Conservation (phyloP, 306 rosid species). For the Astragalus glycyphyllos region DNA sequence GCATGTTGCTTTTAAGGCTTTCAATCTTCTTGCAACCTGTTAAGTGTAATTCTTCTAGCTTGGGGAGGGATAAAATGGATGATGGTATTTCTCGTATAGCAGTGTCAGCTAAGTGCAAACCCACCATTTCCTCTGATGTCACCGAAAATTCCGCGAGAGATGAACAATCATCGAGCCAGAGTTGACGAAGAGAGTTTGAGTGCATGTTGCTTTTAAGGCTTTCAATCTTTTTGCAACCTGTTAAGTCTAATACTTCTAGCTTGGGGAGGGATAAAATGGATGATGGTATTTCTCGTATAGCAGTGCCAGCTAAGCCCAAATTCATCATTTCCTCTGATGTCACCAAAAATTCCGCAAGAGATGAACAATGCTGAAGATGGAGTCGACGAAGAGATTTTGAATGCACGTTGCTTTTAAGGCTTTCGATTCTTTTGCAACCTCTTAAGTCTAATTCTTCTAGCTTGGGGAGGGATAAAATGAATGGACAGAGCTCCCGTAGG, state of each 20-base stretch:
- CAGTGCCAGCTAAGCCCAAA: background rate
- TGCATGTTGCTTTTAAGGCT: background rate
- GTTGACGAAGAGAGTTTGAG: background rate
- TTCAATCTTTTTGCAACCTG: background rate
- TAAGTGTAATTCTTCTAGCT: background rate
- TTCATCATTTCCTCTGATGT: background rate
- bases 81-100: background rate
- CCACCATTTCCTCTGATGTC: background rate
- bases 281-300: background rate
- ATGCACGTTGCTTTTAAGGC: background rate
- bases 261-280: background rate
- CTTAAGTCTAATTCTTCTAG: background rate
- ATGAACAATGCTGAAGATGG: background rate
- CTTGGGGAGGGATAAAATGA: background rate
- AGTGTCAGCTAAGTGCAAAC: background rate
- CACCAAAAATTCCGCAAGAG: conserved; percentile 16
- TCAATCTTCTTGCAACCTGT: background rate
- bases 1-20: conserved; percentile 12
- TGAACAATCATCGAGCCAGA: background rate
- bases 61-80: conserved; percentile 5
- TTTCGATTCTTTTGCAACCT: conserved; percentile 2
- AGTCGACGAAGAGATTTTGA: background rate
- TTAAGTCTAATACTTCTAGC: background rate
- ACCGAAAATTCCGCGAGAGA: background rate
- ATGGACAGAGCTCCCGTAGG: background rate